Percentiles rank a stretch among this genome's conserved stretches.
These are phyloP conservation scores for Apiospora marii DNA, from an alignment of 2,329 filamentous ascomycete species.

Conservation along the genomic window DNA sequence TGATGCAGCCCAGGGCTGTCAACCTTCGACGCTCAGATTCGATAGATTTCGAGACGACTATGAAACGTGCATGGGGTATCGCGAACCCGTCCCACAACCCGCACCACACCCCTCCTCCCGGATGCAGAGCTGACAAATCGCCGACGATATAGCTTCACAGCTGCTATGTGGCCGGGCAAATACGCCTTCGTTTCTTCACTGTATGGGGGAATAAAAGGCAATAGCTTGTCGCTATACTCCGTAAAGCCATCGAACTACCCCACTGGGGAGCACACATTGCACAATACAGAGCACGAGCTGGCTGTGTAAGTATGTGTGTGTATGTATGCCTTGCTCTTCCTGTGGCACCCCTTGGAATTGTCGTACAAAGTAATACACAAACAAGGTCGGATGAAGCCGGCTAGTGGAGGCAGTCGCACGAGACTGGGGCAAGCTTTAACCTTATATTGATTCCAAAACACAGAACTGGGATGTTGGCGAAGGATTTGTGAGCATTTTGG, in stretches of 20 bases:
- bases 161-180: background rate
- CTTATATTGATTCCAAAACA: conserved; percentile 17
- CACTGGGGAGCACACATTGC: too few relatives aligned
- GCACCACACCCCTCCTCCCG: background rate
- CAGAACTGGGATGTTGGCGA: background rate
- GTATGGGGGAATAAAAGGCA: background rate
- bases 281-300: background rate
- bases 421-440: conserved; percentile 20
- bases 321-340: too few relatives aligned
- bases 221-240: background rate
- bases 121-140: conserved; percentile 6
- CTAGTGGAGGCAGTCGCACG: conserved; percentile 16
- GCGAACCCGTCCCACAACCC: conserved; percentile 9
- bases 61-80: conserved; percentile 11
- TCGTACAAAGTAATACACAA: background rate
- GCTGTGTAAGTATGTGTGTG: background rate
- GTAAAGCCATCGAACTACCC: too few relatives aligned
- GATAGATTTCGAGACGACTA: conserved; percentile 16
- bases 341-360: background rate
- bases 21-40: background rate
- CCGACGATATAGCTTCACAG: background rate
- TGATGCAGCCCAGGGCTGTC: background rate
- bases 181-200: background rate
- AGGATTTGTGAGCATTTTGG: conserved; percentile 13
- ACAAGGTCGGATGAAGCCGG: conserved; percentile 8